Evolutionary conservation across 495 filamentous ascomycete genomes (phyloP).

Genomic region (Hyaloscypha finlandica): DNA sequence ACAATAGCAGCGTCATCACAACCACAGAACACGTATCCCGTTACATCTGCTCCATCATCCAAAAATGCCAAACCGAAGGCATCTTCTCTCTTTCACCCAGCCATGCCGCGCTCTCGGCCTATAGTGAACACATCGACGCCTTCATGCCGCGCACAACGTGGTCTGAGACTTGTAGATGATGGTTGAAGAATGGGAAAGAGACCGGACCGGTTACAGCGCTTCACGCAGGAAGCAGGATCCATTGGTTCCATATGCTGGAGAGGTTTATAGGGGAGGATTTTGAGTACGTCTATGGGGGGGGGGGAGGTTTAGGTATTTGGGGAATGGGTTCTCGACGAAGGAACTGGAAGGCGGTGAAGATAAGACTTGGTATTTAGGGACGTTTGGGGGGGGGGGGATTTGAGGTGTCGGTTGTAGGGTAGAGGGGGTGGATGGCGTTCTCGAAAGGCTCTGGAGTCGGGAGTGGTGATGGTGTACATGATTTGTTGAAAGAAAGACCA

Average conservation of each 20-base stretch:
- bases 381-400: slow-evolving; percentile 38
- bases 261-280: slow-evolving; percentile 24
- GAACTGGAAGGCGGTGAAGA: slow-evolving; percentile 21
- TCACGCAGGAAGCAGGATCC: slow-evolving; percentile 43
- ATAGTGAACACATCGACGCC: slow-evolving; percentile 60
- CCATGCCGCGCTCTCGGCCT: slow-evolving; percentile 59
- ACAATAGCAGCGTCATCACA: slow-evolving; percentile 51
- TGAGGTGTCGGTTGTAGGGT: neutral
- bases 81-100: slow-evolving; percentile 58
- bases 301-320: slow-evolving; percentile 44
- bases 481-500: too few relatives aligned
- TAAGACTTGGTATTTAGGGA: slow-evolving; percentile 48
- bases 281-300: slow-evolving; percentile 35
- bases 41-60: slow-evolving; percentile 61
- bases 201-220: slow-evolving; percentile 41
- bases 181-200: slow-evolving; percentile 39
- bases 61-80: slow-evolving; percentile 61
- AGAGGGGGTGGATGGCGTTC: neutral
- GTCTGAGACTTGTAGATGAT: slow-evolving; percentile 26
- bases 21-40: slow-evolving; percentile 56
- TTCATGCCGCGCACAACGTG: slow-evolving; percentile 66
- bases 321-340: slow-evolving; percentile 44
- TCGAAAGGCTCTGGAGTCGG: neutral
- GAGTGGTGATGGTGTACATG: neutral
- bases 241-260: slow-evolving; percentile 44